phyloP scores from a whole-genome alignment of 1,139 yeast species.

The Geotrichum fermentans region DNA sequence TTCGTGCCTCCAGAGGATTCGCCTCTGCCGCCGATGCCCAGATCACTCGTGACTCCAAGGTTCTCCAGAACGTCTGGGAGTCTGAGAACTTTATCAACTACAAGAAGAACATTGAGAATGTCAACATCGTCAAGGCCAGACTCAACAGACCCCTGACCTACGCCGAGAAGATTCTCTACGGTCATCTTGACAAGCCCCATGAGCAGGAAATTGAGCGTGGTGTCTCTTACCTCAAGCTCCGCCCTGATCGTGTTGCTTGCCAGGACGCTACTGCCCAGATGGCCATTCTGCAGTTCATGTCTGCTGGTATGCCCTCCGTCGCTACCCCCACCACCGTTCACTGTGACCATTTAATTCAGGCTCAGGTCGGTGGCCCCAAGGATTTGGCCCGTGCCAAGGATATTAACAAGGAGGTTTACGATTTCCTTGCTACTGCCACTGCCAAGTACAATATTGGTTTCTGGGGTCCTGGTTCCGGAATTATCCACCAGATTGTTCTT shows the following conservation, averaged over 20 bases:
- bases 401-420: constrained; percentile 93
- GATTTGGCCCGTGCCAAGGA: constrained; percentile 92
- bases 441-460: constrained; percentile 98
- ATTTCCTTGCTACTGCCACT: constrained; percentile 88
- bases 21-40: constrained; percentile 61
- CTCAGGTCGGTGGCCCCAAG: constrained; percentile 87
- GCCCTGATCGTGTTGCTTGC: constrained; percentile 99
- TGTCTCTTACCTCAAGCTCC: constrained; percentile 88
- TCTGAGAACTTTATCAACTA: constrained; percentile 60
- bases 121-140: constrained; percentile 80
- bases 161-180: constrained; percentile 94
- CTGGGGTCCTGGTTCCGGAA: constrained; percentile 99
- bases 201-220: constrained; percentile 95
- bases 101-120: constrained; percentile 57
- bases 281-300: constrained; percentile 98
- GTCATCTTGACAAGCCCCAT: constrained; percentile 94
- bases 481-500: constrained; percentile 93
- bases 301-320: constrained; percentile 89
- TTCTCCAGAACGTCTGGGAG: constrained; percentile 87
- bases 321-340: constrained; percentile 97
- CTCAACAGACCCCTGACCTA: constrained; percentile 91
- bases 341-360: constrained; percentile 98
- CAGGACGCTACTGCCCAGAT: constrained; percentile 99
- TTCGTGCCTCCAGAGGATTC: constrained; percentile 50
- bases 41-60: constrained; percentile 86